Percentiles rank a stretch among this genome's conserved stretches.
Conservation (phyloP, 306 rosid species). For the Cucumis hystrix region DNA sequence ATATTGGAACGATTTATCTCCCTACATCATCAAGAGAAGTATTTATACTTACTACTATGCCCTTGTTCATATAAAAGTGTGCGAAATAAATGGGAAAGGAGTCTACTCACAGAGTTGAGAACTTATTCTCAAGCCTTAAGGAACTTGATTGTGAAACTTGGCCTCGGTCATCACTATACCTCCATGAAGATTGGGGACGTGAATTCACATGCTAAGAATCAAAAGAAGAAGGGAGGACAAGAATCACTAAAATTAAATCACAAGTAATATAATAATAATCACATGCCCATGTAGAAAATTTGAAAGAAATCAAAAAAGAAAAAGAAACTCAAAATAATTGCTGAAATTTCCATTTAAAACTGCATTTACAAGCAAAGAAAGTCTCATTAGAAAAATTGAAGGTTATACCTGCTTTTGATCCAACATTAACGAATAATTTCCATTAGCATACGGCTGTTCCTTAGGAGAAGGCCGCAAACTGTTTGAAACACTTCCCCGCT, state of each 20-base stretch:
- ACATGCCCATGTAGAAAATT: neutral
- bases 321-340: neutral
- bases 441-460: conserved; percentile 40
- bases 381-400: neutral
- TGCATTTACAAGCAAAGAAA: neutral
- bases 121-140: conserved; percentile 45
- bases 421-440: conserved; percentile 18
- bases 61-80: neutral
- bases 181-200: conserved; percentile 56
- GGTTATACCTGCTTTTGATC: conserved; percentile 42
- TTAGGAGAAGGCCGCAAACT: conserved; percentile 24
- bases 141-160: conserved; percentile 30
- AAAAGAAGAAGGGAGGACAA: neutral
- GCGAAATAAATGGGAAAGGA: neutral
- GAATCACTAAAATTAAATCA: neutral
- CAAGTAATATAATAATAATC: neutral
- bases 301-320: neutral
- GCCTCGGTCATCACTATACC: conserved; percentile 23
- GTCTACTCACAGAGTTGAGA: conserved; percentile 67
- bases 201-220: conserved; percentile 44
- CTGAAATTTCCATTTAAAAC: neutral
- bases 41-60: neutral
- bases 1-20: neutral
- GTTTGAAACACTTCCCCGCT: conserved; percentile 22
- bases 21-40: neutral